These are phyloP conservation scores for Ustilago hordei DNA, from an alignment of 1,284 basidiomycete genomes.

Conservation along the genomic window DNA sequence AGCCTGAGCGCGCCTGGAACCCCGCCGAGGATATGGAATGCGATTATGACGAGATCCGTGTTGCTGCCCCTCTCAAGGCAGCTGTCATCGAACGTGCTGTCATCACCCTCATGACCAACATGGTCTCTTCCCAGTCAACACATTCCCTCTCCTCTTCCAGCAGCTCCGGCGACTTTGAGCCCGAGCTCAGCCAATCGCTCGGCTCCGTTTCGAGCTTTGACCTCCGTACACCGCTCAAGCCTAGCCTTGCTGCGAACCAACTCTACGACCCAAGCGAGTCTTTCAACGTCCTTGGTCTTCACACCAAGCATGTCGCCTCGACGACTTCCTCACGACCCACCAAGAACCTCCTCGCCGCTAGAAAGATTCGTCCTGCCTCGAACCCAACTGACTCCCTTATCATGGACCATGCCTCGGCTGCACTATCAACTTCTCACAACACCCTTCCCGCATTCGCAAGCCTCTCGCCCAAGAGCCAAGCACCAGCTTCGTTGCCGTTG, in stretches of 20 bases:
- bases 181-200: slow-evolving; percentile 57
- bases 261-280: slow-evolving; percentile 35
- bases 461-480: slow-evolving; percentile 31
- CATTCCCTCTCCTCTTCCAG: slow-evolving; percentile 52
- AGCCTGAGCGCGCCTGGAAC: slow-evolving; percentile 28
- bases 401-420: slow-evolving; percentile 1
- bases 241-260: slow-evolving; percentile 38
- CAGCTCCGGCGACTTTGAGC: slow-evolving; percentile 43
- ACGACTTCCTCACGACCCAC: slow-evolving; percentile 16
- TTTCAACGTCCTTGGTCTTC: slow-evolving; percentile 36
- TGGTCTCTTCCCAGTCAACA: slow-evolving; percentile 42
- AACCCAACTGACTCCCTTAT: slow-evolving; percentile 10
- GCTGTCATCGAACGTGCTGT: not conserved
- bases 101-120: slow-evolving; percentile 34
- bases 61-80: slow-evolving; percentile 18
- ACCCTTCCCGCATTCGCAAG: slow-evolving; percentile 4
- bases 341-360: slow-evolving; percentile 38
- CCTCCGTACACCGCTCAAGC: slow-evolving; percentile 56
- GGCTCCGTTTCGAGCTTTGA: slow-evolving; percentile 58
- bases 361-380: slow-evolving; percentile 24
- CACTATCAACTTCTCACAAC: slow-evolving; percentile 9
- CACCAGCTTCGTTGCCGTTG: slow-evolving; percentile 4
- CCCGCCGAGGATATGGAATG: slow-evolving; percentile 53
- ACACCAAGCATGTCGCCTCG: slow-evolving; percentile 23
- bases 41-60: slow-evolving; percentile 32